Conservation (phyloP, 345 rosid genomes). For the Brassica carinata region DNA sequence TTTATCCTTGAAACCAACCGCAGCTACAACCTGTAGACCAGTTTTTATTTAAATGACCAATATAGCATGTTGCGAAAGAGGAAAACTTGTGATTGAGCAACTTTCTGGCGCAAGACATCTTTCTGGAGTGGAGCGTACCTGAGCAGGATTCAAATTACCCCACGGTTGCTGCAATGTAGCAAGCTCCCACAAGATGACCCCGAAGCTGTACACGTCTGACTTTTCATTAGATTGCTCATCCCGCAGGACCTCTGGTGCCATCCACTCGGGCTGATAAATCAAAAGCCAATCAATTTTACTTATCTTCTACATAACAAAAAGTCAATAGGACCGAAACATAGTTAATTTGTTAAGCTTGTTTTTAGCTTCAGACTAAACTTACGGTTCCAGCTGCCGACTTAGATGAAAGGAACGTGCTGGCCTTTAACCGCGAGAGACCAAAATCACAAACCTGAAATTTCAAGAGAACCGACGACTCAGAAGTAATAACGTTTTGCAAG, state of each 20-base stretch:
- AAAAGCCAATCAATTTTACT: not conserved
- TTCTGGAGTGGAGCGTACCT: slow-evolving; percentile 53
- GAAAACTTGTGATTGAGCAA: slow-evolving; percentile 6
- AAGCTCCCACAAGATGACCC: slow-evolving; percentile 96
- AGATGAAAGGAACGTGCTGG: slow-evolving; percentile 94
- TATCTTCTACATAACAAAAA: not conserved
- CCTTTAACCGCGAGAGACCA: slow-evolving; percentile 97
- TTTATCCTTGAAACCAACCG: slow-evolving; percentile 89
- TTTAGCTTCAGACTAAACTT: slow-evolving; percentile 48
- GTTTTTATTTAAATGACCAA: not conserved
- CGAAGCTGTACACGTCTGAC: slow-evolving; percentile 95
- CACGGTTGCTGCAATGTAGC: slow-evolving; percentile 97
- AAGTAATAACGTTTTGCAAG: not conserved
- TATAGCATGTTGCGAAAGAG: not conserved
- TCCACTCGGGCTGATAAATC: slow-evolving; percentile 90
- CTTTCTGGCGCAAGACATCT: not conserved
- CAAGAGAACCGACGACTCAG: slow-evolving; percentile 4
- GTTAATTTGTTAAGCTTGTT: slow-evolving; percentile 12
- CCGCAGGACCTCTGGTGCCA: slow-evolving; percentile 99
- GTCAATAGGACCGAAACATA: not conserved
- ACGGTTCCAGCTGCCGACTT: slow-evolving; percentile 99
- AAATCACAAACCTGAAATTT: slow-evolving; percentile 87
- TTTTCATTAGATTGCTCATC: slow-evolving; percentile 98
- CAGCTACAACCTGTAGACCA: slow-evolving; percentile 88
- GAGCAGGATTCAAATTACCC: slow-evolving; percentile 94